Percentiles rank a stretch among this genome's conserved stretches.
phyloP scores from a whole-genome alignment of 805 yeast species.

The Kazachstania africana region DNA sequence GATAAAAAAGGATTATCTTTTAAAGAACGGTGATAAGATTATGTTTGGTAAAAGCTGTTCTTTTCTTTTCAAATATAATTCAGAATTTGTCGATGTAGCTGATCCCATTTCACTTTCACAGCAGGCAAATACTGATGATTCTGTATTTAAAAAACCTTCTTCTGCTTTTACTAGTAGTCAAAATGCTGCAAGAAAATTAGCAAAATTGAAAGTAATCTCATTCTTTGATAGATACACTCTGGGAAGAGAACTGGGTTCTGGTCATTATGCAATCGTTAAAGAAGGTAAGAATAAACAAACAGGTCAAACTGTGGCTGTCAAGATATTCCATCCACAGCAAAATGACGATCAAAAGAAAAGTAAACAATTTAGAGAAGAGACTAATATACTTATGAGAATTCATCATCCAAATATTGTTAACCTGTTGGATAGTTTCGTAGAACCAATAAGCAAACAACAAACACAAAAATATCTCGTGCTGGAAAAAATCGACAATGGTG shows the following conservation, averaged over 20 bases:
- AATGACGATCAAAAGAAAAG: conserved; percentile 30
- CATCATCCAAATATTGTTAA: conserved; percentile 63
- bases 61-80: conserved; percentile 36
- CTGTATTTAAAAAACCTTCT: conserved; percentile 21
- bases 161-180: conserved; percentile 16
- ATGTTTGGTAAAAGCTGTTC: conserved; percentile 45
- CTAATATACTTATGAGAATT: conserved; percentile 50
- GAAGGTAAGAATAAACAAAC: conserved; percentile 48
- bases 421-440: conserved; percentile 47
- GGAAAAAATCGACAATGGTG: conserved; percentile 68
- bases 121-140: conserved; percentile 3
- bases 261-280: conserved; percentile 74
- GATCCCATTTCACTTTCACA: neutral
- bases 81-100: neutral
- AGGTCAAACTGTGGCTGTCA: conserved; percentile 59
- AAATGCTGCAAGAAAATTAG: conserved; percentile 7
- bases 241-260: conserved; percentile 56
- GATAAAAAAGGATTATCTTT: conserved; percentile 34
- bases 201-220: conserved; percentile 22
- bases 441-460: conserved; percentile 36
- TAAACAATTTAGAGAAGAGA: conserved; percentile 48
- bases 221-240: conserved; percentile 41
- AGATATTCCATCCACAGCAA: conserved; percentile 52
- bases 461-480: conserved; percentile 46
- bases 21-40: conserved; percentile 54